Evolutionary conservation across 441 rosid genomes (phyloP).

Genomic region (Pelargonium citronellum): DNA sequence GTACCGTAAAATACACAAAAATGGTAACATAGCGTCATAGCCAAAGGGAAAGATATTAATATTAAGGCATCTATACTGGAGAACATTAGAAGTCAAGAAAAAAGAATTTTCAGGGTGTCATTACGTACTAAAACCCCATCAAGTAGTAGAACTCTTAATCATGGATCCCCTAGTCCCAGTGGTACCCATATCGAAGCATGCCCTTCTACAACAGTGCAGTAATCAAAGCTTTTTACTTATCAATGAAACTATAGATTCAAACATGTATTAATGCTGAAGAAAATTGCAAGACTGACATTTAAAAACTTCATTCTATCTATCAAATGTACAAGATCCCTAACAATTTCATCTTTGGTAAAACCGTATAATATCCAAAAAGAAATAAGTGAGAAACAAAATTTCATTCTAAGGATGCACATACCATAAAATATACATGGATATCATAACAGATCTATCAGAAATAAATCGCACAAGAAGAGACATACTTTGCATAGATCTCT

Average conservation of each 20-base stretch:
- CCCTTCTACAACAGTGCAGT: no score
- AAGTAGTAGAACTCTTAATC: no score
- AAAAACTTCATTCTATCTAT: no score
- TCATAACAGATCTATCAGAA: neutral
- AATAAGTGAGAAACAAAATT: neutral
- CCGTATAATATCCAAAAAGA: neutral
- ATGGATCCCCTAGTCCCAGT: no score
- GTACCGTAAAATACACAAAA: neutral
- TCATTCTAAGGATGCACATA: slow-evolving; percentile 1
- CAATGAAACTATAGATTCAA: no score
- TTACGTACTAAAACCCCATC: no score
- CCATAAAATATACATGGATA: neutral
- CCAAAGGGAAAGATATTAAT: neutral
- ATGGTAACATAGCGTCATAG: neutral
- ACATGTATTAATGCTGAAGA: no score
- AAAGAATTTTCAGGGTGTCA: neutral
- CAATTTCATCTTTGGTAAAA: neutral
- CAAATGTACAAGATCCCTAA: no score
- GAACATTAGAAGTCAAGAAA: neutral
- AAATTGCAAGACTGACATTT: no score
- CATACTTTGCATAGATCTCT: slow-evolving; percentile 88
- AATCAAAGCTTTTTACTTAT: no score
- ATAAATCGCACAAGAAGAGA: neutral
- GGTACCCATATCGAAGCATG: no score
- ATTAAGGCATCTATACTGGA: neutral